These are phyloP conservation scores for Diaporthe humulicola DNA, from an alignment of 2,329 filamentous ascomycete genomes.

Conservation along the genomic window DNA sequence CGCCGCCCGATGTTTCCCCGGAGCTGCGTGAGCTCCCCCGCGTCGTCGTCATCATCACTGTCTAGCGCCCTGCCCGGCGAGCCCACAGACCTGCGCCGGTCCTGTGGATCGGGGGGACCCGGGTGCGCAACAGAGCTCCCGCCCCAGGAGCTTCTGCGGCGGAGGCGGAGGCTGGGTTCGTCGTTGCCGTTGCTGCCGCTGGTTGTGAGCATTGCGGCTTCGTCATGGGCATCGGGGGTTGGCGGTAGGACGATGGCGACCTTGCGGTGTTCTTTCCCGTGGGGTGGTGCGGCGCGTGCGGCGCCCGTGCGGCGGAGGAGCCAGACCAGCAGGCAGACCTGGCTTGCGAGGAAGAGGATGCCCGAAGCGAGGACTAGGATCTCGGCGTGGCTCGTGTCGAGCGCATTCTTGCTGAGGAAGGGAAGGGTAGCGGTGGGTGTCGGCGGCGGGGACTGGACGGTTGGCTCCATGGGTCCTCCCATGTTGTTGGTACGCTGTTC, in stretches of 20 bases:
- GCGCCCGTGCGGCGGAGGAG: slow-evolving; percentile 44
- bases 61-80: not conserved
- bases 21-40: no score
- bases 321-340: slow-evolving; percentile 50
- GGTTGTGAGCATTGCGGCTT: not conserved
- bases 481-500: not conserved
- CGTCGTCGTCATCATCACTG: not conserved
- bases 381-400: slow-evolving; percentile 49
- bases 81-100: not conserved
- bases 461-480: slow-evolving; percentile 10
- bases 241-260: not conserved
- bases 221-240: not conserved
- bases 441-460: not conserved
- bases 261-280: not conserved
- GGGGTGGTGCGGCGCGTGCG: not conserved
- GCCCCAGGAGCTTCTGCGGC: slow-evolving; percentile 31
- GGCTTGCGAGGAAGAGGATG: slow-evolving; percentile 50
- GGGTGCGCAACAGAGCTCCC: not conserved
- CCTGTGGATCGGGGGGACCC: not conserved
- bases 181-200: not conserved
- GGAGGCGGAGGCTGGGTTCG: not conserved
- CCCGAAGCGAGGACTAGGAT: slow-evolving; percentile 51
- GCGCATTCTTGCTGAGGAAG: slow-evolving; percentile 11
- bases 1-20: no score
- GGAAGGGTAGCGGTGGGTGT: not conserved